Percentiles rank a stretch among this genome's conserved stretches.
phyloP scores from a whole-genome alignment of 306 rosid genomes.

The Acmispon strigosus region DNA sequence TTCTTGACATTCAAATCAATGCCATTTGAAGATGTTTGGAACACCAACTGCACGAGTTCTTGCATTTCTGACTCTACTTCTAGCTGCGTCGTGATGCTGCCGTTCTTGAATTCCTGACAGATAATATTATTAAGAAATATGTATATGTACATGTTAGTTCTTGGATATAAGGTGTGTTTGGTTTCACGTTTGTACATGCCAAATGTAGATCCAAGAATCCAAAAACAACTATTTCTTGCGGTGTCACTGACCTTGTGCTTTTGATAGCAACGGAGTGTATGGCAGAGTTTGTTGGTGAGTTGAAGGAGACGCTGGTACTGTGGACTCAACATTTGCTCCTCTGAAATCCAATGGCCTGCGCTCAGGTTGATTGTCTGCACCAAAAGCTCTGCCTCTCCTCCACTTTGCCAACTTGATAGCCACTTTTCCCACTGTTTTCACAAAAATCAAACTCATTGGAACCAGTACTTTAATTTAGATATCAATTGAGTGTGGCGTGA shows the following conservation, averaged over 20 bases:
- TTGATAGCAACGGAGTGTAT: slow-evolving; percentile 37
- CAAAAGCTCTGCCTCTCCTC: slow-evolving; percentile 68
- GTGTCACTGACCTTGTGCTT: slow-evolving; percentile 53
- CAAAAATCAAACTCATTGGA: too few relatives aligned
- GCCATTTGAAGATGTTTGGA: slow-evolving; percentile 34
- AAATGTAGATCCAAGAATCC: too few relatives aligned
- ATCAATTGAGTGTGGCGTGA: too few relatives aligned
- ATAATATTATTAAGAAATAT: neutral
- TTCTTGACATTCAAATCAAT: slow-evolving; percentile 46
- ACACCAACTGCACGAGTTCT: slow-evolving; percentile 48
- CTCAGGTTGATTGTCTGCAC: slow-evolving; percentile 60
- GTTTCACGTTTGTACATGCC: too few relatives aligned
- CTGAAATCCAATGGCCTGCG: slow-evolving; percentile 36
- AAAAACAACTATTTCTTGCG: too few relatives aligned
- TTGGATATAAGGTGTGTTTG: too few relatives aligned
- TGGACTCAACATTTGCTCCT: slow-evolving; percentile 40
- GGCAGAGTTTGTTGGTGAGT: slow-evolving; percentile 55
- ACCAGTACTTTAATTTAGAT: too few relatives aligned
- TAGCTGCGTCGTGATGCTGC: neutral
- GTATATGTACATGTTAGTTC: neutral
- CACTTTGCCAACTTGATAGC: slow-evolving; percentile 62
- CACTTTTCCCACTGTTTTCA: slow-evolving; percentile 65
- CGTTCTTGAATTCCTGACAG: slow-evolving; percentile 32
- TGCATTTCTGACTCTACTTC: slow-evolving; percentile 68
- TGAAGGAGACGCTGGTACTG: slow-evolving; percentile 34